Conservation (phyloP, 768 basidiomycete genomes). For the Nidularia sp. region DNA sequence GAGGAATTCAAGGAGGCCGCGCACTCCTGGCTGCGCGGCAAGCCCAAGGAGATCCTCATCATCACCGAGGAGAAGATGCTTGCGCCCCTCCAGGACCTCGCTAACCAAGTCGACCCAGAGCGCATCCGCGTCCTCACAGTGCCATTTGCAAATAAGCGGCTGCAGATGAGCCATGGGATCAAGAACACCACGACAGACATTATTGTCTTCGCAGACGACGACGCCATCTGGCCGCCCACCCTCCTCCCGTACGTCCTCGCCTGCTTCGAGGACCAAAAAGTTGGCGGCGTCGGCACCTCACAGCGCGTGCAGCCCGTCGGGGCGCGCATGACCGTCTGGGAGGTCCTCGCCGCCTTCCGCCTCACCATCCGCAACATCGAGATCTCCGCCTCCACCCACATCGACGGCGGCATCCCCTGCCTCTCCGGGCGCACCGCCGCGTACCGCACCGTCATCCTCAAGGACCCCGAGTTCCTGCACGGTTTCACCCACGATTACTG, state of each 20-base stretch:
- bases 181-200: constrained; percentile 88
- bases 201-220: constrained; percentile 93
- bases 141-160: constrained; percentile 89
- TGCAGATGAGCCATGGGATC: constrained; percentile 94
- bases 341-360: constrained; percentile 90
- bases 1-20: constrained; percentile 95
- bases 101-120: constrained; percentile 80
- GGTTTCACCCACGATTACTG: constrained; percentile 94
- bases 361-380: constrained; percentile 93
- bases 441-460: constrained; percentile 90
- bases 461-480: constrained; percentile 90
- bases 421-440: constrained; percentile 91
- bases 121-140: constrained; percentile 86
- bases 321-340: constrained; percentile 85
- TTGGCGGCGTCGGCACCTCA: constrained; percentile 89
- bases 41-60: constrained; percentile 76
- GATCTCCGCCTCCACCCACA: constrained; percentile 84
- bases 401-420: constrained; percentile 90
- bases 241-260: constrained; percentile 86
- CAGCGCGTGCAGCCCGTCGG: constrained; percentile 86
- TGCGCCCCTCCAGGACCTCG: constrained; percentile 84
- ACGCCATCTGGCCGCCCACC: constrained; percentile 93
- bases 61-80: constrained; percentile 87
- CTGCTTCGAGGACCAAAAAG: constrained; percentile 91
- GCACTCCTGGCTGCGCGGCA: constrained; percentile 86